Conservation (phyloP, 768 basidiomycete species). For the Macrocybe gigantea region DNA sequence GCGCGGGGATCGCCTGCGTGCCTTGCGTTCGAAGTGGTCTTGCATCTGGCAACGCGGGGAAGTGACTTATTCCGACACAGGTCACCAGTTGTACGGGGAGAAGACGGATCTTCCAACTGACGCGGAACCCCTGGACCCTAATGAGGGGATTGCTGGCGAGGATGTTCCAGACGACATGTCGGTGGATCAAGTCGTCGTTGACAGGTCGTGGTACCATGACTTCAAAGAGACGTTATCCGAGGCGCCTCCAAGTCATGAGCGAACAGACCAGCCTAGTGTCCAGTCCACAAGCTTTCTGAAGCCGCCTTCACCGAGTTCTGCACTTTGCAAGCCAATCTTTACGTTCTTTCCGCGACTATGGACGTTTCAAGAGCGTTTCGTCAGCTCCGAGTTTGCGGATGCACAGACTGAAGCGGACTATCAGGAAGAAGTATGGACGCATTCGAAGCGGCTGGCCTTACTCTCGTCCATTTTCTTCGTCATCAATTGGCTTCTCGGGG, state of each 20-base stretch:
- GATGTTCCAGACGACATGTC: conserved; percentile 18
- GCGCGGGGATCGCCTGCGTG: background rate
- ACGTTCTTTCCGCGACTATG: background rate
- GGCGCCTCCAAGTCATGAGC: conserved; percentile 2
- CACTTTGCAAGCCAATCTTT: background rate
- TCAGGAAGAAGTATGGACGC: conserved; percentile 14
- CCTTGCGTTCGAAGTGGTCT: background rate
- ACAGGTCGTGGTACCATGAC: conserved; percentile 37
- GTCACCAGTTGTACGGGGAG: background rate
- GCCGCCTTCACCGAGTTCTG: background rate
- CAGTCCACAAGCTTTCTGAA: background rate
- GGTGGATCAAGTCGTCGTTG: conserved; percentile 56
- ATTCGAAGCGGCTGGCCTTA: conserved; percentile 8
- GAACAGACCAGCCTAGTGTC: conserved; percentile 4
- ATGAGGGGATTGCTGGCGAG: background rate
- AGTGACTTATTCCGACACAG: background rate
- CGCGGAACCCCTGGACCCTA: too few species aligned
- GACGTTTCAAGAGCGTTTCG: conserved; percentile 1
- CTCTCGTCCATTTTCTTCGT: conserved; percentile 19
- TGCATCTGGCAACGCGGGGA: background rate
- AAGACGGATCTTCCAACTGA: background rate
- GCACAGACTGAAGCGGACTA: conserved; percentile 7
- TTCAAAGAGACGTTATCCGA: conserved; percentile 2
- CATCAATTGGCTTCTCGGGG: conserved; percentile 15
- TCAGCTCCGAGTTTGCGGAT: conserved; percentile 6